Evolutionary conservation across 2,329 filamentous ascomycete genomes (phyloP).

Genomic region (Pochonia chlamydosporia): DNA sequence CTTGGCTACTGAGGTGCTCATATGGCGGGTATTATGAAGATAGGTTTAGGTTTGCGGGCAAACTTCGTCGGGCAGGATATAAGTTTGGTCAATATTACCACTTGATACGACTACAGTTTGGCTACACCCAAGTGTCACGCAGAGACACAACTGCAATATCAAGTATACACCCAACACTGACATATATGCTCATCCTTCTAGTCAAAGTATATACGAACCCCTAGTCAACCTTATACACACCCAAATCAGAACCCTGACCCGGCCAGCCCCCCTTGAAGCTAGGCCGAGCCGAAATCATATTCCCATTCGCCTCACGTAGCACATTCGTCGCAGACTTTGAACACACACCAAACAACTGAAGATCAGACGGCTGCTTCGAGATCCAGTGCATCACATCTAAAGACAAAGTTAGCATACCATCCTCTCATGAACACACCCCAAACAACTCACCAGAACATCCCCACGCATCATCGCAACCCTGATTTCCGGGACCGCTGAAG

Average conservation of each 20-base stretch:
- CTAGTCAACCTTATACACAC: not conserved
- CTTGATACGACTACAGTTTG: too few relatives aligned
- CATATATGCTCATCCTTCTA: too few relatives aligned
- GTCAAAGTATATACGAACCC: too few relatives aligned
- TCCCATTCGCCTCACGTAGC: not conserved
- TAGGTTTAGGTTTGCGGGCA: too few relatives aligned
- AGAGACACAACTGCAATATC: too few relatives aligned
- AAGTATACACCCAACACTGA: too few relatives aligned
- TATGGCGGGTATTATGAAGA: too few relatives aligned
- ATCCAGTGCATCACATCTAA: conserved; percentile 6
- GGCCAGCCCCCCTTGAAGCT: not conserved
- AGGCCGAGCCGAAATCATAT: not conserved
- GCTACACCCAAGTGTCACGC: too few relatives aligned
- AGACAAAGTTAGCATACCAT: not conserved
- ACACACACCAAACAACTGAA: conserved; percentile 4
- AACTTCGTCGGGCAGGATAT: too few relatives aligned
- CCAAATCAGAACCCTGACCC: not conserved
- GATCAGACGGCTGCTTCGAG: conserved; percentile 1
- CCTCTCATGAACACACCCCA: too few relatives aligned
- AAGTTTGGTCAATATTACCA: too few relatives aligned
- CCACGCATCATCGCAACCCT: conserved; percentile 21
- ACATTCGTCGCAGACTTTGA: conserved; percentile 3
- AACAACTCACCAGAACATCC: not conserved
- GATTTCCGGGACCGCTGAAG: conserved; percentile 33
- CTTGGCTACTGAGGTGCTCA: too few relatives aligned